Percentiles rank a stretch among this genome's conserved stretches.
phyloP scores from a whole-genome alignment of 495 filamentous ascomycete species.

The Talaromyces liani region DNA sequence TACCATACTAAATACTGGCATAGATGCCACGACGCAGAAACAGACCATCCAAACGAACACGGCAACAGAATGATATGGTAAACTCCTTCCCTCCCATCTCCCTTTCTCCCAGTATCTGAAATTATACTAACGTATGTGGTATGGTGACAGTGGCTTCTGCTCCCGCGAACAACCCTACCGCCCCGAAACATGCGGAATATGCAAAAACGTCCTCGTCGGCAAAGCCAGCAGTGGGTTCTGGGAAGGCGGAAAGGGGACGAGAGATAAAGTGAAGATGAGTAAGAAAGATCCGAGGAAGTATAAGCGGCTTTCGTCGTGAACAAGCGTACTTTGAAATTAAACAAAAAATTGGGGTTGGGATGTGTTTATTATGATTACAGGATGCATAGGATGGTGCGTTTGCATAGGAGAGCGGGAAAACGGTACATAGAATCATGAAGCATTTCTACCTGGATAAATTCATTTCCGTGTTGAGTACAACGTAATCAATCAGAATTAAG shows the following conservation, averaged over 20 bases:
- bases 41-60: conserved; percentile 73
- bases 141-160: conserved; percentile 50
- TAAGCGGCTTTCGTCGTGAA: not conserved
- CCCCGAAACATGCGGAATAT: conserved; percentile 72
- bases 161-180: conserved; percentile 78
- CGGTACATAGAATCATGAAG: not conserved
- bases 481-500: not conserved
- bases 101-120: not conserved
- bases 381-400: not conserved
- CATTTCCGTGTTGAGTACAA: not conserved
- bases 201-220: conserved; percentile 65
- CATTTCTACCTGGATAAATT: not conserved
- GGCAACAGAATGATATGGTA: conserved; percentile 84
- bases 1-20: not conserved
- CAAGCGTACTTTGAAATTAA: not conserved
- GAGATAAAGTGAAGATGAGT: conserved; percentile 62
- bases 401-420: not conserved
- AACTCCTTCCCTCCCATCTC: not conserved
- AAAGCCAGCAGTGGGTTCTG: conserved; percentile 71
- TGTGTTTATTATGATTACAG: not conserved
- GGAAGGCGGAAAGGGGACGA: conserved; percentile 87
- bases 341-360: not conserved
- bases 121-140: not conserved
- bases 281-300: conserved; percentile 43
- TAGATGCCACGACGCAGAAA: conserved; percentile 66